Conservation (phyloP, 2,329 filamentous ascomycete genomes). For the Paradendryphiella salina region DNA sequence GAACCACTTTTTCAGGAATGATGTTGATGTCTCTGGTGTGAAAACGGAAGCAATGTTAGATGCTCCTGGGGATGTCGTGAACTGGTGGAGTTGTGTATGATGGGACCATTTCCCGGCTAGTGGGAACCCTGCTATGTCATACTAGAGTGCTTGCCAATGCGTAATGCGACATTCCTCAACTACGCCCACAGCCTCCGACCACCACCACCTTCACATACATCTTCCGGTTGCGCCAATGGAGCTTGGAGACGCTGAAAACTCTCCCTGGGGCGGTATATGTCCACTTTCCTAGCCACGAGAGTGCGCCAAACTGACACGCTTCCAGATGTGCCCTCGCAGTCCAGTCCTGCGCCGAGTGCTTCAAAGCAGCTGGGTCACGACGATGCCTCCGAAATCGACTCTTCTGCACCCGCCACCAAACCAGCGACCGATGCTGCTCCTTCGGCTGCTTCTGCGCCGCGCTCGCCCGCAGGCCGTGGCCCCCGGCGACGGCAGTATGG, state of each 20-base stretch:
- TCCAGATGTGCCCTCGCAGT: constrained; percentile 54
- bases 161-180: constrained; percentile 2
- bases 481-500: constrained; percentile 64
- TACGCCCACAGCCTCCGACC: constrained; percentile 2
- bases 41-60: not conserved
- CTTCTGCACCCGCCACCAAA: constrained; percentile 21
- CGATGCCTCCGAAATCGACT: constrained; percentile 40
- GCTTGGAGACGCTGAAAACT: constrained; percentile 49
- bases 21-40: too few relatives aligned
- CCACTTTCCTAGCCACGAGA: not conserved
- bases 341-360: constrained; percentile 48
- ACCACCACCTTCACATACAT: constrained; percentile 17
- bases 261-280: constrained; percentile 49
- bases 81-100: not conserved
- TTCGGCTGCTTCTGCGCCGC: constrained; percentile 49
- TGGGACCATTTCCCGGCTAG: not conserved
- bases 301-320: constrained; percentile 20
- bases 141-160: not conserved
- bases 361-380: constrained; percentile 46
- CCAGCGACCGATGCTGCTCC: constrained; percentile 34
- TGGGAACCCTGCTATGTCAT: constrained; percentile 5
- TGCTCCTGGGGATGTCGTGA: too few relatives aligned
- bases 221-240: constrained; percentile 41
- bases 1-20: too few relatives aligned
- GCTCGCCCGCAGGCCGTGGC: constrained; percentile 54